Evolutionary conservation across 73 alveolate genomes (phyloP).

Genomic region (Paramecium bursaria): DNA sequence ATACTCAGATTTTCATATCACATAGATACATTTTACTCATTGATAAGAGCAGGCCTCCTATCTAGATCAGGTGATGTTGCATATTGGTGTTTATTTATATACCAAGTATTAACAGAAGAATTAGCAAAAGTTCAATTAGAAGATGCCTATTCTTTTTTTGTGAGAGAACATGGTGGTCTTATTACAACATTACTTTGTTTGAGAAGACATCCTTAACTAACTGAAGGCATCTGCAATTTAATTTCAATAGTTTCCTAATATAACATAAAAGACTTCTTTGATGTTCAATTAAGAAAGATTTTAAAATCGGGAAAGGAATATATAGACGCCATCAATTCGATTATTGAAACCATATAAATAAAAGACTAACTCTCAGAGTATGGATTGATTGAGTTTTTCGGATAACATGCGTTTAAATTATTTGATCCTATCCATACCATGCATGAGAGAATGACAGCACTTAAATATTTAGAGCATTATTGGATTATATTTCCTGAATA

Average conservation of each 20-base stretch:
- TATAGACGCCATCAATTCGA: constrained; percentile 21
- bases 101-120: background rate
- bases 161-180: constrained; percentile 58
- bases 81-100: constrained; percentile 36
- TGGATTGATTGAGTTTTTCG: constrained; percentile 12
- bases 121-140: background rate
- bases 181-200: background rate
- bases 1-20: constrained; percentile 6
- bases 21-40: constrained; percentile 32
- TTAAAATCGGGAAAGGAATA: constrained; percentile 56
- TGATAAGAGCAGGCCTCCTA: constrained; percentile 34
- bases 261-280: constrained; percentile 33
- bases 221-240: constrained; percentile 4
- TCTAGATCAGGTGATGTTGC: constrained; percentile 6
- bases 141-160: constrained; percentile 49
- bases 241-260: constrained; percentile 18
- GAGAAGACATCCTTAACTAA: constrained; percentile 32
- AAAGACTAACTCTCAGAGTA: constrained; percentile 23
- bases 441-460: constrained; percentile 38
- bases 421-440: constrained; percentile 16
- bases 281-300: constrained; percentile 34
- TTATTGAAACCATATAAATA: background rate
- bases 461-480: constrained; percentile 51
- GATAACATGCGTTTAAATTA: constrained; percentile 37
- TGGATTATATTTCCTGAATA: constrained; percentile 30